Evolutionary conservation across 495 filamentous ascomycete species (phyloP), one percentile per base, ranked within the genome.

Genomic region (Xylaria telfairii): DNA sequence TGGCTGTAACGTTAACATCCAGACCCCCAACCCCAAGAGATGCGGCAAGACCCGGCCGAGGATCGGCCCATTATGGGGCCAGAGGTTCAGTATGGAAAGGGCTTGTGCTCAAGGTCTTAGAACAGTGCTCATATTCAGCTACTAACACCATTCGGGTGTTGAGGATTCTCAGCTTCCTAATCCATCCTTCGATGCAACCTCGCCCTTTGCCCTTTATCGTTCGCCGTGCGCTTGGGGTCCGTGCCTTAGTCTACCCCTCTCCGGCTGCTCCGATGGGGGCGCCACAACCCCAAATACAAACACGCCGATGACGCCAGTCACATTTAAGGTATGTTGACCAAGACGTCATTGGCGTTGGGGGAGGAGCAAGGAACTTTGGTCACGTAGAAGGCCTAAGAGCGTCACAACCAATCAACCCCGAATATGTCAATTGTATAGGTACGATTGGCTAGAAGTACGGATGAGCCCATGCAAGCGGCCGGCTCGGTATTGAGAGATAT

Each of bases 41-140:
- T 46, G 41, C 42, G 61, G 41, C n/a, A 12, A 10, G 21, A 13
- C 15, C 7, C 61, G 61, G 42, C 41, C 47, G 26, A 64, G 61
- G 28, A 64, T 32, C 41, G 61, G 61, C 13, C 61, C 61, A 47
- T 64, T 64, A 30, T 64, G 61, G 17, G 47, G 61, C 28, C 32
- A n/a, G 26, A 64, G 42, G 42, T 64, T 64, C 39, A 64, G 26
- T 32, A 42, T 64, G 47, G 12, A 47, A 64, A 21, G 47, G 61
- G 61, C 61, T n/a, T n/a, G n/a, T n/a, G n/a, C n/a, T n/a, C n/a
- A n/a, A n/a, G n/a, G n/a, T n/a, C n/a, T n/a, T n/a, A n/a, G n/a
- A n/a, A n/a, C n/a, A n/a, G n/a, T n/a, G n/a, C n/a, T n/a, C n/a
- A n/a, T n/a, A n/a, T n/a, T n/a, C n/a, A n/a, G n/a, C n/a, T n/a